Conservation (phyloP, 805 yeast species). For the Cyberlindnera xylosilytica region DNA sequence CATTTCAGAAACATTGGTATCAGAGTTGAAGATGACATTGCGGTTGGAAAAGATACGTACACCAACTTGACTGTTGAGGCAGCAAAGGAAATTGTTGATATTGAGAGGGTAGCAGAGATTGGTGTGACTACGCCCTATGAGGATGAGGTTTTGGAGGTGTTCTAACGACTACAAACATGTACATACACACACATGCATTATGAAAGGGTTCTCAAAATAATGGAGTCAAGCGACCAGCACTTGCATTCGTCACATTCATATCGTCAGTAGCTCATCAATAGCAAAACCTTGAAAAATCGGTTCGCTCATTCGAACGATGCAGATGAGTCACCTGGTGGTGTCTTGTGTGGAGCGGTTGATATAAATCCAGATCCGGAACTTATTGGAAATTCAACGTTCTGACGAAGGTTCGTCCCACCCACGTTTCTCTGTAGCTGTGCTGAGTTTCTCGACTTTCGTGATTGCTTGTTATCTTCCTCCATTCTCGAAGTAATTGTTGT, state of each 20-base stretch:
- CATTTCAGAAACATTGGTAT: constrained; percentile 87
- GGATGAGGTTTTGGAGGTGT: constrained; percentile 38
- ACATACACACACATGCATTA: background rate
- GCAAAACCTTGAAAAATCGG: background rate
- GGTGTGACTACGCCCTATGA: constrained; percentile 53
- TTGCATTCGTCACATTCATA: background rate
- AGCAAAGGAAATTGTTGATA: constrained; percentile 79
- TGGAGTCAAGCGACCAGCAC: background rate
- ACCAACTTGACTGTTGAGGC: constrained; percentile 76
- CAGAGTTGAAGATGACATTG: constrained; percentile 92
- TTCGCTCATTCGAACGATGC: too few species aligned
- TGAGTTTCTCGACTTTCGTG: background rate
- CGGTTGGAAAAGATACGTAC: constrained; percentile 58
- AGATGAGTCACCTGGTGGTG: background rate
- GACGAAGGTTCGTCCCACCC: too few species aligned
- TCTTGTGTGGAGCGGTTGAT: too few species aligned
- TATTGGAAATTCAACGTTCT: too few species aligned
- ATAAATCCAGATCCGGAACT: too few species aligned
- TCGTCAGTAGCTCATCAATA: too few species aligned
- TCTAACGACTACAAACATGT: constrained; percentile 1
- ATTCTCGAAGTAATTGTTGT: background rate
- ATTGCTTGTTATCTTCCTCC: background rate
- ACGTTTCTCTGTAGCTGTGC: too few species aligned
- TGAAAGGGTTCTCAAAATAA: too few species aligned
- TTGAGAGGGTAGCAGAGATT: constrained; percentile 61